Base-by-base conservation (phyloP, 441 rosid genomes). In the Eutrema salsugineum region DNA sequence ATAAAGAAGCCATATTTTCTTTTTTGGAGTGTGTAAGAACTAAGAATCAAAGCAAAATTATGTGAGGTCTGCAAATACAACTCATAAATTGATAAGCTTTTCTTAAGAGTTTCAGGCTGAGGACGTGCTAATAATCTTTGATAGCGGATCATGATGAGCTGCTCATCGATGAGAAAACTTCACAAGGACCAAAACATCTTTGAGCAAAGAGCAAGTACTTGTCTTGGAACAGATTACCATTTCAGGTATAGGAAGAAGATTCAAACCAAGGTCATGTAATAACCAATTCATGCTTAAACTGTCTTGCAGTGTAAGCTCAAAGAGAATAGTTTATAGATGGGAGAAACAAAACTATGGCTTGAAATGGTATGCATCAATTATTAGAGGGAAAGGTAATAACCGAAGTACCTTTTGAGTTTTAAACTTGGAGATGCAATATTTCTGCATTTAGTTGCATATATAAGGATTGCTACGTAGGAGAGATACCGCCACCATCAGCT, bases 381-480 rank as follows among this genome's bases (percentile, higher is more conserved):
- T 54, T 54, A 54, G 27, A 56, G 9, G 2, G 3, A 15, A 54
- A 48, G 0, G 53, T 20, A 54, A 15, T 33, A 40, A 55, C 19
- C 14, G 5, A 38, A 62, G 6, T 64, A 66, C 72, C 55, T 47
- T 39, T n/a, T n/a, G n/a, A n/a, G n/a, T n/a, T n/a, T 7, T 24
- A 58, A 30, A 1, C 38, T 19, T 11, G 0, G 40, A 33, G 43
- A 32, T 40, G 43, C 35, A 19, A 19, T 47, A 32, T 60, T 39
- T 55, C 14, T 32, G 22, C 6, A 7, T 39, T 24, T 9, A 5
- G 14, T 68, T 32, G 79, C 82, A 73, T 71, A 69, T 54, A 68
- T 46, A 72, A 81, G 78, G 79, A 82, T 77, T 70, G 64, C 72
- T 53, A 49, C 50, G 72, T 76, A 9, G 80, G 83, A 81, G 84